phyloP scores from a whole-genome alignment of 2,329 filamentous ascomycete species.

The Colletotrichum shisoi region DNA sequence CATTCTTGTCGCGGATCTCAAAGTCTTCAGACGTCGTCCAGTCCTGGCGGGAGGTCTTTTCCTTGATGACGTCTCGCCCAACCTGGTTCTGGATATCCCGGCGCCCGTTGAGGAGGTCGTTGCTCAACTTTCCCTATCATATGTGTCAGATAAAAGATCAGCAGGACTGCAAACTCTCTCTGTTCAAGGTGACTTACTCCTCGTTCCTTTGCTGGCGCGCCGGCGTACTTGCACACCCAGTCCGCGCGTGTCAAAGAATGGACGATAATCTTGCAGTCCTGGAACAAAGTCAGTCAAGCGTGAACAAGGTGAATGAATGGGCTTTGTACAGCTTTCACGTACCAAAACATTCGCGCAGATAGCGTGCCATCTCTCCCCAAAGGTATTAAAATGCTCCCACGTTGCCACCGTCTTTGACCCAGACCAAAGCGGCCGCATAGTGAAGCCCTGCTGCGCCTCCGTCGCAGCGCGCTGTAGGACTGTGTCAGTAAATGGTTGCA shows the following conservation, averaged over 20 bases:
- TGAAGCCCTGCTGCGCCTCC: constrained; percentile 8
- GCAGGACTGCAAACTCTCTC: too few relatives aligned
- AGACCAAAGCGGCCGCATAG: constrained; percentile 10
- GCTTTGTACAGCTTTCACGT: accelerated
- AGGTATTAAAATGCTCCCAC: constrained; percentile 12
- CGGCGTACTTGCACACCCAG: constrained; percentile 24
- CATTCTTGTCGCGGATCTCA: constrained; percentile 11
- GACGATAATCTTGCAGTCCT: constrained; percentile 24
- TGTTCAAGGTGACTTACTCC: not conserved
- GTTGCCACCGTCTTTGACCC: not conserved
- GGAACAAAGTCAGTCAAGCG: not conserved
- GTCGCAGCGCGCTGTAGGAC: not conserved
- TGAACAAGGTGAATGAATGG: too few relatives aligned
- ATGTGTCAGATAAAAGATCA: not conserved
- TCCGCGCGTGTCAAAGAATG: constrained; percentile 22
- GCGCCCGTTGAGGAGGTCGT: constrained; percentile 21
- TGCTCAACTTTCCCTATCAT: constrained; percentile 15
- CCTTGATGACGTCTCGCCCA: constrained; percentile 18
- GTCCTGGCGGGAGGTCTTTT: not conserved
- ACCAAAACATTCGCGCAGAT: constrained; percentile 12
- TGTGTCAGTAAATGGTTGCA: not conserved
- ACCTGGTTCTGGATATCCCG: constrained; percentile 27
- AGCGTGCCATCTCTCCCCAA: constrained; percentile 4
- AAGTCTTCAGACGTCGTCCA: constrained; percentile 15
- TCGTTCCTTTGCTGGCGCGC: constrained; percentile 16